These are phyloP conservation scores for Ophiobolus disseminans DNA, from an alignment of 2,329 filamentous ascomycete genomes.

Conservation along the genomic window DNA sequence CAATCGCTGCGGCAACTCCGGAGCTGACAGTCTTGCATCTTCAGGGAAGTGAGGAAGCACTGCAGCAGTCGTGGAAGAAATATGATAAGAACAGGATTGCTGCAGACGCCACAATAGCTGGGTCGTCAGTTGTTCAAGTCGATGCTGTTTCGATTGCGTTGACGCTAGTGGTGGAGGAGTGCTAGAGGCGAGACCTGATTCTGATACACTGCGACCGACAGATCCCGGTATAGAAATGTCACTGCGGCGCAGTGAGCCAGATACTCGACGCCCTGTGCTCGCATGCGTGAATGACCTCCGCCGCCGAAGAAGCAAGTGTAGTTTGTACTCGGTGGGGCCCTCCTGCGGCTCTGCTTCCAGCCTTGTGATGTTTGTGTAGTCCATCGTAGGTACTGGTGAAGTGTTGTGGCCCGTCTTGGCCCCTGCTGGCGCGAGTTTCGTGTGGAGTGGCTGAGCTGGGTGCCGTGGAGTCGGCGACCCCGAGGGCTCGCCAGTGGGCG, in stretches of 20 bases:
- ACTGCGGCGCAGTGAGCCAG: slow-evolving; percentile 59
- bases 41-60: slow-evolving; percentile 79
- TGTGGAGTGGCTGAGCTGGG: slow-evolving; percentile 22
- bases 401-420: slow-evolving; percentile 5
- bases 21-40: slow-evolving; percentile 65
- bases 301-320: slow-evolving; percentile 84
- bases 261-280: slow-evolving; percentile 67
- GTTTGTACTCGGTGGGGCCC: slow-evolving; percentile 94
- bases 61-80: slow-evolving; percentile 76
- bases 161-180: slow-evolving; percentile 58
- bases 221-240: slow-evolving; percentile 38
- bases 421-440: slow-evolving; percentile 13
- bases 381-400: slow-evolving; percentile 18
- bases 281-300: slow-evolving; percentile 75
- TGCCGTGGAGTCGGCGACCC: slow-evolving; percentile 22
- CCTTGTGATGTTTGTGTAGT: slow-evolving; percentile 65
- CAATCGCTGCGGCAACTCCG: slow-evolving; percentile 61
- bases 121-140: slow-evolving; percentile 90
- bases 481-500: slow-evolving; percentile 45
- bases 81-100: slow-evolving; percentile 91
- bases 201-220: slow-evolving; percentile 39
- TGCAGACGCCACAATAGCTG: slow-evolving; percentile 94
- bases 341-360: slow-evolving; percentile 91
- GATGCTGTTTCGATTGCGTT: slow-evolving; percentile 77
- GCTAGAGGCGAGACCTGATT: slow-evolving; percentile 33